Evolutionary conservation across 208 protist species (phyloP), one percentile per base, ranked within the genome.

Genomic region (Acanthamoeba castellanii): DNA sequence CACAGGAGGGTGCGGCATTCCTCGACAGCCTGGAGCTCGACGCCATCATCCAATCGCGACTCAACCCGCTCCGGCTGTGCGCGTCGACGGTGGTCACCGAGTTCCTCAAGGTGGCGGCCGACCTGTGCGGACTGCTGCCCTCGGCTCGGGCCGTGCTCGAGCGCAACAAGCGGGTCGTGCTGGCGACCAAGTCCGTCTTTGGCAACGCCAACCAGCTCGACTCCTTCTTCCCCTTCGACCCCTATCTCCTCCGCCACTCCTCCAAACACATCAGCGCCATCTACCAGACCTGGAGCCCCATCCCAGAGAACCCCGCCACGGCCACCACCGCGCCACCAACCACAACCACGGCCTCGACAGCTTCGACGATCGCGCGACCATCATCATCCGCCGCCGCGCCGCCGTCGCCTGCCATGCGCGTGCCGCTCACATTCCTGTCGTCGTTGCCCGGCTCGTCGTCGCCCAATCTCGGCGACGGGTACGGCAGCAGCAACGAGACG

Each of bases 161-260:
- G 47, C 50, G 66, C 20, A 96, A 96, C 52, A 91, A 95, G 64
- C 88, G 91, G 34, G 32, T 96, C 27, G 76, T 95, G 34, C 47
- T 95, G n/a, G 45, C 95, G 20, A 96, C 93, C 52, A 96, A 68
- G 37, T 57, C 88, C 14, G 47, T 64, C 9, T 94, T 94, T 59
- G 90, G 52, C 47, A 93, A 95, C 1, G 45, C 68, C 30, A 95
- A 96, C 66, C 78, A 95, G 59, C 93, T 96, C n/a, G 96, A 96
- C 81, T 93, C 96, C 13, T 96, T 96, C 72, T 96, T 96, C 72
- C 96, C 96, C 55, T 96, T 96, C n/a, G 96, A 96, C 45, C 96
- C 96, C 52, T 96, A 96, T 25, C 70, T 96, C 6, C 57, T 96
- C 30, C 82, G 55, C 37, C 90, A 82, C n/a, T 94, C 90, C 16